Percentiles rank a stretch among this genome's conserved stretches.
phyloP scores from a whole-genome alignment of 163 green algal genomes.

The Smithsoniella earleae region DNA sequence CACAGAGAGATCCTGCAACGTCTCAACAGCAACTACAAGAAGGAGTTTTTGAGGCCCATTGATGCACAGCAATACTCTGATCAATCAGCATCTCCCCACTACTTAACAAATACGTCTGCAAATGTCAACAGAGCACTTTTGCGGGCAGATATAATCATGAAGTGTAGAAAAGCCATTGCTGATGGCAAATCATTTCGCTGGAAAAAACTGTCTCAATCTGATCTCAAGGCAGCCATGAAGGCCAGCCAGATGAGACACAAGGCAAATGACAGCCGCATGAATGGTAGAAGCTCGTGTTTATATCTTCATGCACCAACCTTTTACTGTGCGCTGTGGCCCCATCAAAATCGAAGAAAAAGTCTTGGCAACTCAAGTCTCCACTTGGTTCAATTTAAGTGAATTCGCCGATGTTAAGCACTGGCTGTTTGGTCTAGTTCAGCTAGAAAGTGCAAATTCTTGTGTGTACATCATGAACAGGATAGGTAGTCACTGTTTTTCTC shows the following conservation, averaged over 20 bases:
- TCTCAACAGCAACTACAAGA: neutral
- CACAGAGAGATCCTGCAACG: neutral
- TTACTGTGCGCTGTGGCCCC: no score
- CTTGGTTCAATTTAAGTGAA: no score
- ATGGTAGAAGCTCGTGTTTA: no score
- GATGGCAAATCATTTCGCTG: neutral
- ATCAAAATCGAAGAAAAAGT: no score
- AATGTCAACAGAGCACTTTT: neutral
- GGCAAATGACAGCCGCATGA: neutral
- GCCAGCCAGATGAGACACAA: neutral
- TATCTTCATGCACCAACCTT: no score
- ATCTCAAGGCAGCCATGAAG: slow-evolving; percentile 4
- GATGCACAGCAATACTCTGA: slow-evolving; percentile 6
- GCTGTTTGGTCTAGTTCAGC: no score
- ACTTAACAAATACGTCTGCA: neutral
- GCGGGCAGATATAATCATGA: neutral
- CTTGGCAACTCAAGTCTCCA: no score
- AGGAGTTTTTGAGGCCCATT: slow-evolving; percentile 1
- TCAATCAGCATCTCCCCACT: neutral
- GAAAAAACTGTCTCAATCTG: neutral
- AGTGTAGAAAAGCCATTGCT: slow-evolving; percentile 3
- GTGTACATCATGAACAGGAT: no score
- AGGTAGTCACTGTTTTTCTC: no score
- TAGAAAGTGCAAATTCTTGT: no score
- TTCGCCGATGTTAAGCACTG: no score